Percentiles rank a stretch among this genome's conserved stretches.
Evolutionary conservation across 805 yeast genomes (phyloP).

Genomic region (Candida andamanensis): DNA sequence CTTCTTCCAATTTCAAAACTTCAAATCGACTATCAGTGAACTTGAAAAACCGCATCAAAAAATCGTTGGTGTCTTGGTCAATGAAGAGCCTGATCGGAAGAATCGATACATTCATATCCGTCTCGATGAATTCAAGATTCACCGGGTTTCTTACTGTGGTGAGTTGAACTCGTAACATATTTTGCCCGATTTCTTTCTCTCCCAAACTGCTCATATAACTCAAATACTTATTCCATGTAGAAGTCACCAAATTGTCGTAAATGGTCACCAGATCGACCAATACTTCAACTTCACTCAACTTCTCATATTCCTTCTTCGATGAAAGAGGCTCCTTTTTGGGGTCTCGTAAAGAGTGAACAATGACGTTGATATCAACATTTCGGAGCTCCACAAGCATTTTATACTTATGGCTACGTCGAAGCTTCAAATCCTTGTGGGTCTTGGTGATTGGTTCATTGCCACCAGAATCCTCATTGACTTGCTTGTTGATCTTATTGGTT

Average conservation of each 20-base stretch:
- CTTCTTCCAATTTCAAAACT: constrained; percentile 56
- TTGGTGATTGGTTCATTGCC: constrained; percentile 8
- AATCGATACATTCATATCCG: constrained; percentile 47
- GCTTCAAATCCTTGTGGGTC: constrained; percentile 40
- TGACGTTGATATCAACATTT: constrained; percentile 46
- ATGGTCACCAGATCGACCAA: constrained; percentile 11
- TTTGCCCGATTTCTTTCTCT: constrained; percentile 62
- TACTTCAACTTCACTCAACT: constrained; percentile 46
- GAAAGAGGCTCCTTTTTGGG: constrained; percentile 35
- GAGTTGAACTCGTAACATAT: constrained; percentile 53
- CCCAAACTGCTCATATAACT: constrained; percentile 66
- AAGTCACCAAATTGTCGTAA: constrained; percentile 59
- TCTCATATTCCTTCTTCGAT: constrained; percentile 28
- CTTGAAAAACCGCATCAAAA: constrained; percentile 71
- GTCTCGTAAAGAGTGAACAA: constrained; percentile 43
- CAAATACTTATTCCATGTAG: constrained; percentile 85
- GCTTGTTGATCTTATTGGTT: constrained; percentile 49
- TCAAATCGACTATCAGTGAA: constrained; percentile 70
- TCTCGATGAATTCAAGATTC: constrained; percentile 62
- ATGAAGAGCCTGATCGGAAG: constrained; percentile 79
- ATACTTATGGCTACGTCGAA: constrained; percentile 61
- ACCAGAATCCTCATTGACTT: constrained; percentile 21
- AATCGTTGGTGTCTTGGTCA: constrained; percentile 91
- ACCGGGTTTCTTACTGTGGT: constrained; percentile 62
- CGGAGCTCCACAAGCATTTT: constrained; percentile 54